Percentiles rank a stretch among this genome's conserved stretches.
phyloP scores from a whole-genome alignment of 768 basidiomycete species.

The Naganishia friedmannii region DNA sequence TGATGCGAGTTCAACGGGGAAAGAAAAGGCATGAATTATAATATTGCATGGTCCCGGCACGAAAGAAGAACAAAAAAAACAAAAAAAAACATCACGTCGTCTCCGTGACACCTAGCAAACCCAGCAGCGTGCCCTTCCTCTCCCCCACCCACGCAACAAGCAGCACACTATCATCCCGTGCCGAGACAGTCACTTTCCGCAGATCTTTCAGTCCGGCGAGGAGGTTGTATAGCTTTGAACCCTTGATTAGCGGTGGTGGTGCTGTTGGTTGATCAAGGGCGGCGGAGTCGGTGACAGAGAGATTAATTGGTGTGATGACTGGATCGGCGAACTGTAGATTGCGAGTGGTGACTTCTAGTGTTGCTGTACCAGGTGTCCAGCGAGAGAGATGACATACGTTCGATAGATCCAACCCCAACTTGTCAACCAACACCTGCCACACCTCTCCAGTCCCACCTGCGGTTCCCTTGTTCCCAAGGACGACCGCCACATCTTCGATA shows the following conservation, averaged over 20 bases:
- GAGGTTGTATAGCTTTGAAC: conserved; percentile 12
- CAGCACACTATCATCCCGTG: conserved; percentile 7
- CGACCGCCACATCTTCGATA: conserved; percentile 2
- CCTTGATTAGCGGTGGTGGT: not conserved
- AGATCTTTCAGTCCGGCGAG: not conserved
- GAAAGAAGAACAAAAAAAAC: too few relatives aligned
- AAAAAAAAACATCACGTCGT: conserved; percentile 13
- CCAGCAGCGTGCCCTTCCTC: not conserved
- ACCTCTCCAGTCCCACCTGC: too few relatives aligned
- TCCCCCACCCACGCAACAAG: conserved; percentile 9
- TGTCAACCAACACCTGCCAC: not conserved
- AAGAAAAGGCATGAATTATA: not conserved
- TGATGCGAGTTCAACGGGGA: too few relatives aligned
- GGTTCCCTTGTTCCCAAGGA: not conserved
- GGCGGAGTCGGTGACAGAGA: not conserved
- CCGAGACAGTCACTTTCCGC: not conserved
- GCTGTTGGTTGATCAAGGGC: too few relatives aligned
- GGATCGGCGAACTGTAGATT: not conserved
- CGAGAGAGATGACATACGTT: not conserved
- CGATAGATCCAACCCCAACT: conserved; percentile 4
- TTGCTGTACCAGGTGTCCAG: not conserved
- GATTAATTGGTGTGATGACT: too few relatives aligned
- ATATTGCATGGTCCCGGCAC: not conserved
- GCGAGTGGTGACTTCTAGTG: not conserved
- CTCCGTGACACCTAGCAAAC: conserved; percentile 1